Percentiles rank a stretch among this genome's conserved stretches.
These are phyloP conservation scores for Rhododendron williamsianum DNA, from an alignment of 148 eudicot genomes.

Conservation along the genomic window DNA sequence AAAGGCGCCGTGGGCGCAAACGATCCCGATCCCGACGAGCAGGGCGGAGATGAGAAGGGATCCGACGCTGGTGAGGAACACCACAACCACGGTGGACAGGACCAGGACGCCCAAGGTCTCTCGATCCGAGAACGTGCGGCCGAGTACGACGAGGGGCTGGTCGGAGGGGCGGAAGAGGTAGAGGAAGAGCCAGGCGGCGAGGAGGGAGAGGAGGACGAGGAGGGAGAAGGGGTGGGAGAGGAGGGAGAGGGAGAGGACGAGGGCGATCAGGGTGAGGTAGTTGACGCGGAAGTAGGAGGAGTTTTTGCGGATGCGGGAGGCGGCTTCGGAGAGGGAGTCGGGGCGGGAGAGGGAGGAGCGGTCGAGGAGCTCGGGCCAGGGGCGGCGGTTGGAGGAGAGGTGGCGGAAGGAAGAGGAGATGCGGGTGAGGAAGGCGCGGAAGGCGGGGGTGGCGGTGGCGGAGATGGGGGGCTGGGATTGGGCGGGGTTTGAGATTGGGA, in stretches of 20 bases:
- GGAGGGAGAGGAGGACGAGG: constrained; percentile 51
- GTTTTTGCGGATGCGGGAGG: constrained; percentile 66
- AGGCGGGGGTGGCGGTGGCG: constrained; percentile 52
- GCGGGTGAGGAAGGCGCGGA: constrained; percentile 49
- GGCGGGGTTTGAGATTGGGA: constrained; percentile 37
- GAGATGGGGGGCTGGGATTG: constrained; percentile 18
- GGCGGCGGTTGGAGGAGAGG: constrained; percentile 61
- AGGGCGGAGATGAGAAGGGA: constrained; percentile 56
- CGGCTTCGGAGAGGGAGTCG: constrained; percentile 57
- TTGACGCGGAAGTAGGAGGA: constrained; percentile 65
- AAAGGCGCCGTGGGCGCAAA: constrained; percentile 69
- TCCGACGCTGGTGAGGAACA: constrained; percentile 69
- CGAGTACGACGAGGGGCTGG: constrained; percentile 40
- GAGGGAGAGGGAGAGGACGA: constrained; percentile 56
- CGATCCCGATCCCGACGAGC: constrained; percentile 44
- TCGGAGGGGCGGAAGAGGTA: constrained; percentile 69
- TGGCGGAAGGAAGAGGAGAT: constrained; percentile 45
- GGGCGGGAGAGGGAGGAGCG: constrained; percentile 66
- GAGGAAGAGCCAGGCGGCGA: constrained; percentile 62
- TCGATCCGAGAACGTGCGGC: constrained; percentile 61
- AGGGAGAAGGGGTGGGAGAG: constrained; percentile 62
- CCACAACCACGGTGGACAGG: constrained; percentile 42
- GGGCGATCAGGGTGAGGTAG: constrained; percentile 40
- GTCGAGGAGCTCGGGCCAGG: constrained; percentile 66
- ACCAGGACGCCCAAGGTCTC: constrained; percentile 46